Percentiles rank a stretch among this genome's conserved stretches.
These are phyloP conservation scores for Fusarium goolgardi DNA, from an alignment of 2,329 filamentous ascomycete species.

Conservation along the genomic window DNA sequence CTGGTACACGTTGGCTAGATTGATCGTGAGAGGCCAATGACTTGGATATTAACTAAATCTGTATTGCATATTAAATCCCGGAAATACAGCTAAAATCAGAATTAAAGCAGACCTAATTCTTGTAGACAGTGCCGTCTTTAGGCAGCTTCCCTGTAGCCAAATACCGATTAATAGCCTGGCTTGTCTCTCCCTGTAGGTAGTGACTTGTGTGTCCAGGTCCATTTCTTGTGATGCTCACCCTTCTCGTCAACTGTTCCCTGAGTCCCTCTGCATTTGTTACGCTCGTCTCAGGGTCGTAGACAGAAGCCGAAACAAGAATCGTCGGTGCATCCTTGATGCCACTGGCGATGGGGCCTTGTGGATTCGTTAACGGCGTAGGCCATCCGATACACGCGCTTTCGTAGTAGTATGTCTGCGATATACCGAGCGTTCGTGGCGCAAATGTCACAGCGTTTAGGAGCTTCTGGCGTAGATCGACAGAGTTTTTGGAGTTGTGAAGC, in stretches of 20 bases:
- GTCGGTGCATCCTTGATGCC: slow-evolving; percentile 20
- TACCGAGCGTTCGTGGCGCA: slow-evolving; percentile 36
- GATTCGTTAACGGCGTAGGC: slow-evolving; percentile 37
- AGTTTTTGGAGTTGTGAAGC: slow-evolving; percentile 26
- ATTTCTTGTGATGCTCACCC: slow-evolving; percentile 43
- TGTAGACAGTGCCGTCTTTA: slow-evolving; percentile 38
- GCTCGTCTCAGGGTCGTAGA: slow-evolving; percentile 41
- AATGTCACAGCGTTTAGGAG: slow-evolving; percentile 19
- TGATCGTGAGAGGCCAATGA: not conserved
- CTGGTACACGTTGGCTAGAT: no score
- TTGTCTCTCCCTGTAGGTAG: slow-evolving; percentile 35
- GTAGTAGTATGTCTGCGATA: slow-evolving; percentile 28
- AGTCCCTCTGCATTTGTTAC: slow-evolving; percentile 38
- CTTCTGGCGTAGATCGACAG: slow-evolving; percentile 28
- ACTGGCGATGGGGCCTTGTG: slow-evolving; percentile 18
- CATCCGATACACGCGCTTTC: slow-evolving; percentile 38
- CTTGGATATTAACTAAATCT: not conserved
- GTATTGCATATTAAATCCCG: not conserved
- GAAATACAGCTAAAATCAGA: no score
- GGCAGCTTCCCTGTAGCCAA: slow-evolving; percentile 40
- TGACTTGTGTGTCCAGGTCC: slow-evolving; percentile 44
- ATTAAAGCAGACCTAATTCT: slow-evolving; percentile 2
- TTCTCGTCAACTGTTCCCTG: slow-evolving; percentile 32
- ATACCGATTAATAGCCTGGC: slow-evolving; percentile 37
- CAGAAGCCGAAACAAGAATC: slow-evolving; percentile 32